Percentiles rank a stretch among this genome's conserved stretches.
These are phyloP conservation scores for Esteya vermicola DNA, from an alignment of 2,329 filamentous ascomycete species.

Conservation along the genomic window DNA sequence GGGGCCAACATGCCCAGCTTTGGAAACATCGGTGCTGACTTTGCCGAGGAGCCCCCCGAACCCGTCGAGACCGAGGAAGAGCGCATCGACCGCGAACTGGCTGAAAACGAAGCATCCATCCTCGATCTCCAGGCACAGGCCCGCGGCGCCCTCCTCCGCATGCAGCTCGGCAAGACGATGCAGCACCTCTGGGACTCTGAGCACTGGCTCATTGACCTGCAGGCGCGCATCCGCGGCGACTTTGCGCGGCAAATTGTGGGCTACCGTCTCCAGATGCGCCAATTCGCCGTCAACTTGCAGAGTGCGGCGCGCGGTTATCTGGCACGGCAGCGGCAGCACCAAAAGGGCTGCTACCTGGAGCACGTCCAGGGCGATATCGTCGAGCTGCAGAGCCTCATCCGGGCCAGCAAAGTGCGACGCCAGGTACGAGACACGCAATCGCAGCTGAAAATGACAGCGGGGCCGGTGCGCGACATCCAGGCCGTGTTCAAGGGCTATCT, in stretches of 20 bases:
- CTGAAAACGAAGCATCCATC: constrained; percentile 58
- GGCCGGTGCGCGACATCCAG: constrained; percentile 52
- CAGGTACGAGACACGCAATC: constrained; percentile 40
- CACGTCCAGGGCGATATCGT: constrained; percentile 58
- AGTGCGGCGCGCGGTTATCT: constrained; percentile 65
- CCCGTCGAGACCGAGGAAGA: constrained; percentile 85
- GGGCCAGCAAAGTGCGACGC: constrained; percentile 50
- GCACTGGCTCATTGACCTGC: constrained; percentile 62
- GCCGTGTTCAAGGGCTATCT: constrained; percentile 35
- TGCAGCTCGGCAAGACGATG: constrained; percentile 72
- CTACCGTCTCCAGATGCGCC: constrained; percentile 72
- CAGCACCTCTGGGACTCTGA: constrained; percentile 81
- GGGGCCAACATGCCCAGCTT: constrained; percentile 96
- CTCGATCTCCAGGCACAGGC: constrained; percentile 77
- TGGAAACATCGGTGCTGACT: constrained; percentile 90
- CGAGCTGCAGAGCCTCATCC: constrained; percentile 67
- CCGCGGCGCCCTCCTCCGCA: constrained; percentile 62
- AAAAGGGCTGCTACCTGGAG: constrained; percentile 54
- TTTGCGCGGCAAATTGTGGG: constrained; percentile 71
- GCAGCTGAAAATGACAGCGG: constrained; percentile 47
- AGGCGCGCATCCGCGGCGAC: constrained; percentile 76
- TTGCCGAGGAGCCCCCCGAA: constrained; percentile 70
- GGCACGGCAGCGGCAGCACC: constrained; percentile 46
- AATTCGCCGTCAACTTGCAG: constrained; percentile 68
- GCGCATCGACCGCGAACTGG: constrained; percentile 65